Base-by-base conservation (phyloP, 345 rosid genomes). In the Corchorus capsularis region DNA sequence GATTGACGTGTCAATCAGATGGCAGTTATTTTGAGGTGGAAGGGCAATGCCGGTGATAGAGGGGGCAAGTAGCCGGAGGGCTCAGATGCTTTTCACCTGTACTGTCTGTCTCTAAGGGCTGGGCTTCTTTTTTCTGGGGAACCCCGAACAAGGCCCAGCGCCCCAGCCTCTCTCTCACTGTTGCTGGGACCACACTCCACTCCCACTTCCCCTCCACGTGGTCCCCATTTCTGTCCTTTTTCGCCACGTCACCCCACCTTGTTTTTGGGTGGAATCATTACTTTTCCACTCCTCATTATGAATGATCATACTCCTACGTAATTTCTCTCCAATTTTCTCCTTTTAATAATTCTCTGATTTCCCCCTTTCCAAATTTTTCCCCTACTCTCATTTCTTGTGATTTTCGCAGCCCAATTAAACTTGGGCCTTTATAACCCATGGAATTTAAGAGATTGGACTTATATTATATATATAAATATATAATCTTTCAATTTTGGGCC, bases 21-120 rank as follows among this genome's bases (percentile, higher is more conserved):
- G 85, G 86, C 78, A 76, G 72, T 79, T 53, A 16, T 69, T 81
- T 77, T 76, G 76, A 80, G 81, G 81, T 27, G 59, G 35, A 17
- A 0, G 9, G 37, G 55, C 6, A 27, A 1, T 83, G 87, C 79
- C 80, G 82, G 85, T 71, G 69, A 55, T 19, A 50, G 15, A 66
- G 87, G 89, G 83, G 83, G 78, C 91, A 85, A 46, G 3, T 62
- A 19, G 85, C 87, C 81, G 87, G 86, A 70, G 79, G 71, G 69
- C 64, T 72, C 81, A 76, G 86, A 57, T 62, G 57, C 81, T 64
- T 84, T 77, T 70, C 16, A 65, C 69, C 20, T 70, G 79, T 46
- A 10, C 16, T 8, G 46, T 20, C 8, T 5, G 5, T 8, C 50
- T 11, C 46, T 61, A 27, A 27, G 27, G 27, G 34, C n/a, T 17